Base-by-base conservation (phyloP, 2,329 filamentous ascomycete genomes). In the Penicillium sp. region DNA sequence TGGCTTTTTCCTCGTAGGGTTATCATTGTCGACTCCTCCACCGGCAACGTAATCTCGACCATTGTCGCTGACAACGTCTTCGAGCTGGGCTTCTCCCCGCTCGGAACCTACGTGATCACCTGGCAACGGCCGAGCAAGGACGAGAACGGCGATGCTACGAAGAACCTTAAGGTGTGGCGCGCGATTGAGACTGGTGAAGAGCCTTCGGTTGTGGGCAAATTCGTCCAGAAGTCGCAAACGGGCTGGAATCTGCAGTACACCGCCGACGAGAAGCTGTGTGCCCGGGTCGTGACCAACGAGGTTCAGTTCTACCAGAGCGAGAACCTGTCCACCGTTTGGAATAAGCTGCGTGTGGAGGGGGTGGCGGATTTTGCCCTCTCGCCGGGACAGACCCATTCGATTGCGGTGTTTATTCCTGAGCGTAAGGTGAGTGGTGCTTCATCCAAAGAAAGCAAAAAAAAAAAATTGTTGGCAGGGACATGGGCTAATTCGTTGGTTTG, bases 201-300 rank as follows among this genome's bases (percentile, higher is more conserved):
- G 75, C 80, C 87, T 56, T 71, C 76, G 65, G 86, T 92, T 24
- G 82, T 97, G 39, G 93, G 92, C 58, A 83, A 86, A 66, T 99
- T 95, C 71, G 94, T 99, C 61, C 94, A 99, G 75, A 97, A 97
- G 81, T 89, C 86, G 60, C 91, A 96, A 79, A 90, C 89, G 39
- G 90, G 92, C 67, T 97, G 93, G 93, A 97, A 97, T 71, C 80
- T 99, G 69, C 93, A 97, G 76, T 99, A 97, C 75, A 96, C 92
- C 24, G 83, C 85, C 52, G 94, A 99, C 70, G 94, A 99, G 81
- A 84, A 86, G 71, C 93, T 90, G 73, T 97, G 93, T 73, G 94
- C 93, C 60, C 91, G 94, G 62, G 82, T 87, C 57, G 93, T 97
- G 65, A 97, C 90, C 73, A 99, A 99, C 72, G 92, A 97, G 80